Conservation (phyloP, 257 asterid species). For the Ocimum tenuiflorum region DNA sequence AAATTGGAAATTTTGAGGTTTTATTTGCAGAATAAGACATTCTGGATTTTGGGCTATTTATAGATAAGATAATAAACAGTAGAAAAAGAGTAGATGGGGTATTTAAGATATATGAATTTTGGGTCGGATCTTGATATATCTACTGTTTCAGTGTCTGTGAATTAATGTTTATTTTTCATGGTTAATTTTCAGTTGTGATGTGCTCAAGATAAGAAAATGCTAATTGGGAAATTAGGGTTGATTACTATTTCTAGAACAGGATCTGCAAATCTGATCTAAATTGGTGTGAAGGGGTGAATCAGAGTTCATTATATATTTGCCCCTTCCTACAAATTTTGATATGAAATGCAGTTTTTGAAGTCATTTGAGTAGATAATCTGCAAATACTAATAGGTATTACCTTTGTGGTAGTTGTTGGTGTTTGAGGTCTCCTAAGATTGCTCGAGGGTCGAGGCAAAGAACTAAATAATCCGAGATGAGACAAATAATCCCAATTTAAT, state of each 20-base stretch:
- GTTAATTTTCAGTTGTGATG: background rate
- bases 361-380: background rate
- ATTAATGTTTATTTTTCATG: background rate
- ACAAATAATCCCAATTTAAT: background rate
- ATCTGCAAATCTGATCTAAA: background rate
- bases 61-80: too few species aligned
- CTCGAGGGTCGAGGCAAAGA: too few species aligned
- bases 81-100: background rate
- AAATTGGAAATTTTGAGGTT: slow-evolving; percentile 5
- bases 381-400: background rate
- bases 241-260: background rate
- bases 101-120: background rate
- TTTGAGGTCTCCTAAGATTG: background rate
- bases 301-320: background rate
- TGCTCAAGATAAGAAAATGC: background rate
- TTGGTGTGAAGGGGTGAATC: background rate
- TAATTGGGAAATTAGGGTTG: background rate
- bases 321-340: background rate
- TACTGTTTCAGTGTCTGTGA: background rate
- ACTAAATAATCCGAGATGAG: too few species aligned
- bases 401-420: background rate
- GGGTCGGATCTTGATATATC: slow-evolving; percentile 8
- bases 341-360: background rate
- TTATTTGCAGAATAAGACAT: slow-evolving; percentile 7
- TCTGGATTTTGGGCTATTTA: slow-evolving; percentile 5